phyloP scores from a whole-genome alignment of 1,284 basidiomycete species.

The Coniferiporia sulphurascens region DNA sequence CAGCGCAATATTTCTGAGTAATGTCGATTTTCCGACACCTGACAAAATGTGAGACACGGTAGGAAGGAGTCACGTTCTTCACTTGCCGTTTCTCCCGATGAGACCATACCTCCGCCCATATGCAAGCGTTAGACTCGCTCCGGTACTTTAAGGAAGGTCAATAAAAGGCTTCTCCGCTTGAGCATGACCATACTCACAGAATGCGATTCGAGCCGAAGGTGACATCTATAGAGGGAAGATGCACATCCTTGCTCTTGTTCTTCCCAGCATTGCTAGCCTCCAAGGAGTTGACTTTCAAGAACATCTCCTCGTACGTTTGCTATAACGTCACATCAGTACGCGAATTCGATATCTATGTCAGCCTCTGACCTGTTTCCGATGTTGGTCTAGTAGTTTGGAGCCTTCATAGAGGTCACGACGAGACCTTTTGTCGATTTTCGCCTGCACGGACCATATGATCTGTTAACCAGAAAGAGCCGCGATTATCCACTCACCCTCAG shows the following conservation, averaged over 20 bases:
- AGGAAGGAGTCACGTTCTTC: not conserved
- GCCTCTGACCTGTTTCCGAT: conserved; percentile 74
- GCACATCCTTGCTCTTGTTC: conserved; percentile 96
- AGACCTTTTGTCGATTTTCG: conserved; percentile 95
- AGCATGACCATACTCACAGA: conserved; percentile 48
- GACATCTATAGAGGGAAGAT: conserved; percentile 93
- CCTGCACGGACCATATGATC: conserved; percentile 38
- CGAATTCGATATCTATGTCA: not conserved
- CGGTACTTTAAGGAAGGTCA: conserved; percentile 44
- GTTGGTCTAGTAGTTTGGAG: conserved; percentile 90
- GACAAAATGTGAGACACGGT: conserved; percentile 8
- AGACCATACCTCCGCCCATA: conserved; percentile 86
- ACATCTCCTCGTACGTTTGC: conserved; percentile 98
- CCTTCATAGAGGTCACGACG: conserved; percentile 91
- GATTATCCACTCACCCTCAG: conserved; percentile 56
- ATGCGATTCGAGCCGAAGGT: conserved; percentile 93
- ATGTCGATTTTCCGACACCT: conserved; percentile 97
- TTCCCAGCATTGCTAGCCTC: conserved; percentile 77
- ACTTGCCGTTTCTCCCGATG: conserved; percentile 73
- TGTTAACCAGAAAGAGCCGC: not conserved
- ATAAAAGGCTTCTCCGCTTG: conserved; percentile 14
- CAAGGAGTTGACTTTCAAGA: conserved; percentile 98
- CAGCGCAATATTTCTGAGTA: conserved; percentile 94
- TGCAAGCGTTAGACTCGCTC: conserved; percentile 84
- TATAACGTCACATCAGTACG: conserved; percentile 9